phyloP scores from a whole-genome alignment of 2,329 filamentous ascomycete genomes.

The Aspergillus pseudoterreus region DNA sequence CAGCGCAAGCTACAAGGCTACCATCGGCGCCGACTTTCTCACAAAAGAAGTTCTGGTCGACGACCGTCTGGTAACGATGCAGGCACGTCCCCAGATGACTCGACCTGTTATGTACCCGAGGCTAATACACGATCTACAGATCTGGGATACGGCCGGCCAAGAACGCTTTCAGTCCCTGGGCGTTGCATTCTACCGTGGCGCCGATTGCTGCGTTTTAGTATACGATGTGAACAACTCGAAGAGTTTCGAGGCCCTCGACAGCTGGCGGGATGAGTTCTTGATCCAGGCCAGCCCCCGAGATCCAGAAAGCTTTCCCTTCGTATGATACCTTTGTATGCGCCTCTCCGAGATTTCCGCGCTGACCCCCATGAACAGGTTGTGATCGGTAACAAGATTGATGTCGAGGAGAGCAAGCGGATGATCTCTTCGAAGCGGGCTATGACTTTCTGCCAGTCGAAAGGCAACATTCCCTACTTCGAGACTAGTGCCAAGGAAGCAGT shows the following conservation, averaged over 20 bases:
- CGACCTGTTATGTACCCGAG: not conserved
- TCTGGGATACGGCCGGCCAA: slow-evolving; percentile 97
- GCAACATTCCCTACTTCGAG: slow-evolving; percentile 97
- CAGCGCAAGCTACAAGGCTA: slow-evolving; percentile 98
- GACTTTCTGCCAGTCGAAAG: slow-evolving; percentile 97
- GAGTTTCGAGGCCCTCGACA: slow-evolving; percentile 97
- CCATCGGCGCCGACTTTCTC: slow-evolving; percentile 96
- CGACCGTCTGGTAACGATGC: slow-evolving; percentile 97
- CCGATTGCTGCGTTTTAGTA: slow-evolving; percentile 95
- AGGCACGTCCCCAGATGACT: slow-evolving; percentile 54
- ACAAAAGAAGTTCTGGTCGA: slow-evolving; percentile 97
- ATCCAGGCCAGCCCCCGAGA: slow-evolving; percentile 96
- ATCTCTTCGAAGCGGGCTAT: slow-evolving; percentile 94
- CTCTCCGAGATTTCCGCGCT: not conserved
- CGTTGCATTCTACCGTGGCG: slow-evolving; percentile 94
- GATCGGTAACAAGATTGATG: slow-evolving; percentile 97
- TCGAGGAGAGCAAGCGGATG: slow-evolving; percentile 95
- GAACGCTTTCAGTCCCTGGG: slow-evolving; percentile 96
- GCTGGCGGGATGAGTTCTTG: slow-evolving; percentile 96
- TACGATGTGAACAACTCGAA: slow-evolving; percentile 99
- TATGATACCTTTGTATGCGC: slow-evolving; percentile 44
- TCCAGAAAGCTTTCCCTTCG: slow-evolving; percentile 96
- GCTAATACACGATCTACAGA: slow-evolving; percentile 48
- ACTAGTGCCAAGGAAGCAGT: slow-evolving; percentile 98
- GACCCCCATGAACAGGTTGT: slow-evolving; percentile 65